Conservation (phyloP, 805 yeast genomes). For the Suhomyces kilbournensis region DNA sequence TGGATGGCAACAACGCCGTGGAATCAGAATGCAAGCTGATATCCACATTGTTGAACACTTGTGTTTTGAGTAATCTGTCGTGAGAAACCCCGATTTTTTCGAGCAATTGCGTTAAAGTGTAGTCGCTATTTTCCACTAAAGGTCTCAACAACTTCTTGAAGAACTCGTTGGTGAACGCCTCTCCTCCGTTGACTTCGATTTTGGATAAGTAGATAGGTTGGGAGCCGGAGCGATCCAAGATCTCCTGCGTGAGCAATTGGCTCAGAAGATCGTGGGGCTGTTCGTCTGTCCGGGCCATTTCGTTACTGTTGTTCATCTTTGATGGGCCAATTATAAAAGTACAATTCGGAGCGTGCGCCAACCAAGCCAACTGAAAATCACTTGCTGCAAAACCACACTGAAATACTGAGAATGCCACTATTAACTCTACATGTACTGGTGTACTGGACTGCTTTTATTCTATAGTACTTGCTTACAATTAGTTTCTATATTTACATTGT, state of each 20-base stretch:
- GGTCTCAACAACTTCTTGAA: conserved; percentile 47
- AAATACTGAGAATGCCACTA: too few relatives aligned
- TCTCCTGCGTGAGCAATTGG: conserved; percentile 23
- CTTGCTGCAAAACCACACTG: neutral
- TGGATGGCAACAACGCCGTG: conserved; percentile 20
- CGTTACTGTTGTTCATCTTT: neutral
- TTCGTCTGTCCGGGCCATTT: neutral
- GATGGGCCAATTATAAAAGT: neutral
- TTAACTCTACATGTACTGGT: too few relatives aligned
- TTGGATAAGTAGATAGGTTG: conserved; percentile 36
- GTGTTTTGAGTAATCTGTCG: conserved; percentile 39
- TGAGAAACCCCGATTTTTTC: conserved; percentile 29
- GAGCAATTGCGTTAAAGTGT: conserved; percentile 42
- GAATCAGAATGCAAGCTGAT: conserved; percentile 43
- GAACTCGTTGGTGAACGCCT: conserved; percentile 43
- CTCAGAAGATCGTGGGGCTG: conserved; percentile 6
- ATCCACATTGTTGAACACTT: conserved; percentile 41
- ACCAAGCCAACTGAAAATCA: neutral
- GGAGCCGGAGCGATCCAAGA: conserved; percentile 26
- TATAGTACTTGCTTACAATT: too few relatives aligned
- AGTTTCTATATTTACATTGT: too few relatives aligned
- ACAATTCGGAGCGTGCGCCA: neutral
- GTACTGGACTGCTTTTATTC: too few relatives aligned
- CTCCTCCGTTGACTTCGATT: conserved; percentile 43
- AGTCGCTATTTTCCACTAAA: conserved; percentile 37